phyloP scores from a whole-genome alignment of 83 land plant genomes.

The Diphasiastrum complanatum region DNA sequence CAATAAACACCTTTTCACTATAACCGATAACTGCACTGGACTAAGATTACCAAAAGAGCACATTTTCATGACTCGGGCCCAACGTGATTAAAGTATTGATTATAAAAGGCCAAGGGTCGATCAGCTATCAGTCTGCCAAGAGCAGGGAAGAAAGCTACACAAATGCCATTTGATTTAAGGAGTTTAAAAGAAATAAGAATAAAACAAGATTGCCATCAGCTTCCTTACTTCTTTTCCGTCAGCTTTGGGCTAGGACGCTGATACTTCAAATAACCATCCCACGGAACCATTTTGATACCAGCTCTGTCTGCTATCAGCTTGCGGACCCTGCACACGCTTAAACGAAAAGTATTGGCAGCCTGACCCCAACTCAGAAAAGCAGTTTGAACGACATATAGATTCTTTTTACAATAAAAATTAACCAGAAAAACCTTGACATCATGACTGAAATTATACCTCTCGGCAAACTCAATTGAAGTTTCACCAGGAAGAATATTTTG shows the following conservation, averaged over 20 bases:
- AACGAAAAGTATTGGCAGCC: neutral
- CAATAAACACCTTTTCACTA: too few species aligned
- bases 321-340: constrained; percentile 56
- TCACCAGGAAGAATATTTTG: constrained; percentile 75
- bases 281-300: constrained; percentile 88
- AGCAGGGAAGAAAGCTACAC: too few species aligned
- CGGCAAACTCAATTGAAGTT: constrained; percentile 92
- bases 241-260: constrained; percentile 90
- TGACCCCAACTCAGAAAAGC: neutral
- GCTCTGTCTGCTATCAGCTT: constrained; percentile 80
- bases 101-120: too few species aligned
- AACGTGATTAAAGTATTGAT: too few species aligned
- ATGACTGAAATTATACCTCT: too few species aligned
- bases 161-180: too few species aligned
- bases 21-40: too few species aligned
- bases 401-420: neutral
- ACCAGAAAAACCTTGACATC: neutral
- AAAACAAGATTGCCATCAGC: too few species aligned
- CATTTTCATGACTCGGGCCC: too few species aligned
- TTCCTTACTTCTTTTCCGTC: constrained; percentile 68
- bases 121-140: too few species aligned
- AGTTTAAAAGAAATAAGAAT: too few species aligned
- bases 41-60: too few species aligned
- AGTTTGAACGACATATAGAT: neutral
- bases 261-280: constrained; percentile 97